Percentiles rank a stretch among this genome's conserved stretches.
Evolutionary conservation across 441 rosid species (phyloP).

Genomic region (Breynia disticha): DNA sequence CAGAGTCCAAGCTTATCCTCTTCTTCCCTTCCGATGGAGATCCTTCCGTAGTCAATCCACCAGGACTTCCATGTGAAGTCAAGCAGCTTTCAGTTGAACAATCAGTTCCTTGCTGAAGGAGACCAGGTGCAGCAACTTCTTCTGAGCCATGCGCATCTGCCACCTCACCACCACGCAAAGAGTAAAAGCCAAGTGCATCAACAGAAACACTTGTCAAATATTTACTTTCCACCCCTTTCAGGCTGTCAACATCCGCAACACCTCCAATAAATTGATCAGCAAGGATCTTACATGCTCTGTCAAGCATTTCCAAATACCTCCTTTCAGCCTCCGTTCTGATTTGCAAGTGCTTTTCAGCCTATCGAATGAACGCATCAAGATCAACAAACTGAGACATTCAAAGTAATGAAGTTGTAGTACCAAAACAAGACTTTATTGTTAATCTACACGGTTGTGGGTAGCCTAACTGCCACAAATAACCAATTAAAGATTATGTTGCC

Average conservation of each 20-base stretch:
- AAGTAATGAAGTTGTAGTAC: too few relatives aligned
- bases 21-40: slow-evolving; percentile 37
- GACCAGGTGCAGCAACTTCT: slow-evolving; percentile 21
- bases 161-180: too few relatives aligned
- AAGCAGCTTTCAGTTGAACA: slow-evolving; percentile 66
- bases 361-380: too few relatives aligned
- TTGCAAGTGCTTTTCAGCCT: slow-evolving; percentile 57
- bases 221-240: too few relatives aligned
- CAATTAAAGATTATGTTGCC: too few relatives aligned
- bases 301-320: slow-evolving; percentile 56
- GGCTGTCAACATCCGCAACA: slow-evolving; percentile 15
- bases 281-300: slow-evolving; percentile 59
- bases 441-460: too few relatives aligned
- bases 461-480: too few relatives aligned
- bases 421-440: too few relatives aligned
- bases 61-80: slow-evolving; percentile 36
- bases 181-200: too few relatives aligned
- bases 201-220: too few relatives aligned
- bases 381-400: too few relatives aligned
- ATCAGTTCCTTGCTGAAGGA: slow-evolving; percentile 46
- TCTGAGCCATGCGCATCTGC: slow-evolving; percentile 25
- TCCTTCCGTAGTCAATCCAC: slow-evolving; percentile 33
- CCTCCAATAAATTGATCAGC: slow-evolving; percentile 48
- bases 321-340: slow-evolving; percentile 53
- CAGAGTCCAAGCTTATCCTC: too few relatives aligned